These are phyloP conservation scores for Ascochyta rabiei DNA, from an alignment of 2,329 filamentous ascomycete species.

Conservation along the genomic window DNA sequence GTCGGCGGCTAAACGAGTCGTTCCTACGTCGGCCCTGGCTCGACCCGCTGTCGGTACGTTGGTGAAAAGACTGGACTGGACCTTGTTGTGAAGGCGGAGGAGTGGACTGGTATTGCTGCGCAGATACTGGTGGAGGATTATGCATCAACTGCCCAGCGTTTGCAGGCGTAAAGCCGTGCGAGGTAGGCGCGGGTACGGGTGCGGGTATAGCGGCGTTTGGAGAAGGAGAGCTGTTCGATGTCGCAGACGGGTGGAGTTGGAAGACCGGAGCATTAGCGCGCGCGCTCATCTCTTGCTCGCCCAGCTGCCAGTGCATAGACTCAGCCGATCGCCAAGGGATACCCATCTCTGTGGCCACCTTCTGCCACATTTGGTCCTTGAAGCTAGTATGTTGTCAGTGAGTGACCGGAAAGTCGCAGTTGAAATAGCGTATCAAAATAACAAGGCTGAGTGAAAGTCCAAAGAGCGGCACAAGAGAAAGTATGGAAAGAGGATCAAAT, in stretches of 20 bases:
- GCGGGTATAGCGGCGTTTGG: conserved; percentile 33
- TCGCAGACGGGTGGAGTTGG: conserved; percentile 55
- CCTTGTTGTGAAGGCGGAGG: conserved; percentile 31
- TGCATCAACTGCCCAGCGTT: conserved; percentile 47
- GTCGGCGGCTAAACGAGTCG: conserved; percentile 44
- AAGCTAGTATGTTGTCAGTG: conserved; percentile 66
- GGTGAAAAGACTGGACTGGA: conserved; percentile 41
- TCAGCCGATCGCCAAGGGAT: conserved; percentile 95
- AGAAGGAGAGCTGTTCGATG: conserved; percentile 40
- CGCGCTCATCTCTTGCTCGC: conserved; percentile 90
- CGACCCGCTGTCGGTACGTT: conserved; percentile 42
- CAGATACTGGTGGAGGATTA: conserved; percentile 29
- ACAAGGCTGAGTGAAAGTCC: background rate
- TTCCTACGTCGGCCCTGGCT: conserved; percentile 41
- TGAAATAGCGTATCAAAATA: background rate
- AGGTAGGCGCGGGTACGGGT: conserved; percentile 29
- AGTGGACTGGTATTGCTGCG: conserved; percentile 36
- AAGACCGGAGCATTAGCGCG: conserved; percentile 90
- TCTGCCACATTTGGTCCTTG: conserved; percentile 97
- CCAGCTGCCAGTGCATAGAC: conserved; percentile 97
- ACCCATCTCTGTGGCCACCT: conserved; percentile 91
- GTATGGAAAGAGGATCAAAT: background rate
- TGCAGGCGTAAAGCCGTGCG: conserved; percentile 47
- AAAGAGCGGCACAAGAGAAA: background rate
- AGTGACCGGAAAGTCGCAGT: background rate